Evolutionary conservation across 306 rosid species (phyloP), one percentile per base, ranked within the genome.

Genomic region (Gastrolobium bilobum): DNA sequence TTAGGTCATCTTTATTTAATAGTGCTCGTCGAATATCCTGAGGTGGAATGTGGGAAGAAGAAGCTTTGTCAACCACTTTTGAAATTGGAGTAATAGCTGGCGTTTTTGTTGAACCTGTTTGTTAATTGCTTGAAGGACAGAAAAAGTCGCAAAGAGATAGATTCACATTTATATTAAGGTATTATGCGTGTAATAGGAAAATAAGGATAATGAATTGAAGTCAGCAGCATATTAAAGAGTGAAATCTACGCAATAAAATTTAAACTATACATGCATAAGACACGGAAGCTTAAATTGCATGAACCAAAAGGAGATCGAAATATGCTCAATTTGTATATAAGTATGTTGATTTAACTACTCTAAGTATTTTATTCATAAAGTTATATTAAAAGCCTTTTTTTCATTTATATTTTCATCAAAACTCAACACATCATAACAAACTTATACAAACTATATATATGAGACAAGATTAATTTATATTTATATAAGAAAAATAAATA

Each of bases 41-140:
- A 56, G 30, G 38, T 71, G 65, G 5, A 59, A 68, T 13, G 29
- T 67, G 72, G 4, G 26, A 9, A 5, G 26, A 47, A 3, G 7
- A 44, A 79, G 13, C 20, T 8, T 48, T 60, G 83, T 79, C 83
- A 70, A 70, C 78, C 10, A 79, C 71, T 70, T 59, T 38, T 59
- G 52, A 57, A 68, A 68, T 43, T 7, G 52, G 42, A 56, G n/a
- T 42, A 30, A 66, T 50, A n/a, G 4, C 61, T 68, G 48, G 4
- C 69, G 44, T 56, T 26, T 13, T 46, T 33, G 15, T 15, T 10
- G 1, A n/a, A 7, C 30, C 7, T 42, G 15, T 35, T 60, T 15
- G 8, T 35, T 35, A 0, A 59, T 11, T 75, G 70, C 26, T 46
- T 60, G 5, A n/a, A 58, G 9, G 57, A 35, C 34, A 3, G 37